Percentiles rank a stretch among this genome's conserved stretches.
These are phyloP conservation scores for Torulaspora maleeae DNA, from an alignment of 805 yeast species.

Conservation along the genomic window DNA sequence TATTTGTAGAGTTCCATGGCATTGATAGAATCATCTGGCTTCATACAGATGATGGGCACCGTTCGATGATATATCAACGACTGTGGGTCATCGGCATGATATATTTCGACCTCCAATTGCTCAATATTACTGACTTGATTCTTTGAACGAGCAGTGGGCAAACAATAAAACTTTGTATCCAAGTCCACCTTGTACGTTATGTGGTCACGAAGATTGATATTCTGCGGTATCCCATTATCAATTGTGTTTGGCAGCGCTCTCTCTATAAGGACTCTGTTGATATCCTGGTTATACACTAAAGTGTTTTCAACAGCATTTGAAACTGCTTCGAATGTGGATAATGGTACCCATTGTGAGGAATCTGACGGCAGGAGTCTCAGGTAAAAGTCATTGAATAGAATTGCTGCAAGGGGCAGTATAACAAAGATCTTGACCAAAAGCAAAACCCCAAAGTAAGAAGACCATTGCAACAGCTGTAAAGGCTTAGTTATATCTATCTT, in stretches of 20 bases:
- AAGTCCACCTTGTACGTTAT: conserved; percentile 28
- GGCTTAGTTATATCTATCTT: conserved; percentile 28
- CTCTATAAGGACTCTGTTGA: conserved; percentile 16
- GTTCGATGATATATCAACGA: conserved; percentile 10
- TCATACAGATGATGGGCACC: conserved; percentile 16
- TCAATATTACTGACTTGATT: conserved; percentile 3
- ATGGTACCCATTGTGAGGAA: conserved; percentile 24
- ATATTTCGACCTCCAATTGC: conserved; percentile 6
- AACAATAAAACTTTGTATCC: conserved; percentile 24
- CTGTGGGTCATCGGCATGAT: not conserved
- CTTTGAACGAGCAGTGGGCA: conserved; percentile 7
- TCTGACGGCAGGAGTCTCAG: conserved; percentile 27
- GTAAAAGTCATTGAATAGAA: conserved; percentile 31
- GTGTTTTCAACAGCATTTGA: conserved; percentile 2
- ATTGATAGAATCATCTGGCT: conserved; percentile 7
- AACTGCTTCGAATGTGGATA: conserved; percentile 13
- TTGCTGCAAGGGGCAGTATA: conserved; percentile 27
- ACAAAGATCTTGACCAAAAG: conserved; percentile 23
- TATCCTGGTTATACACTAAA: conserved; percentile 9
- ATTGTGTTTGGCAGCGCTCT: conserved; percentile 15
- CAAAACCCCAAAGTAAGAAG: conserved; percentile 17
- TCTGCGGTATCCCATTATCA: conserved; percentile 27
- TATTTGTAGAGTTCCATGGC: conserved; percentile 12
- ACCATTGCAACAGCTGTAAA: conserved; percentile 32
- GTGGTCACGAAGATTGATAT: conserved; percentile 21